Conservation (phyloP, 106 monocot genomes). For the Dactylorhiza incarnata region DNA sequence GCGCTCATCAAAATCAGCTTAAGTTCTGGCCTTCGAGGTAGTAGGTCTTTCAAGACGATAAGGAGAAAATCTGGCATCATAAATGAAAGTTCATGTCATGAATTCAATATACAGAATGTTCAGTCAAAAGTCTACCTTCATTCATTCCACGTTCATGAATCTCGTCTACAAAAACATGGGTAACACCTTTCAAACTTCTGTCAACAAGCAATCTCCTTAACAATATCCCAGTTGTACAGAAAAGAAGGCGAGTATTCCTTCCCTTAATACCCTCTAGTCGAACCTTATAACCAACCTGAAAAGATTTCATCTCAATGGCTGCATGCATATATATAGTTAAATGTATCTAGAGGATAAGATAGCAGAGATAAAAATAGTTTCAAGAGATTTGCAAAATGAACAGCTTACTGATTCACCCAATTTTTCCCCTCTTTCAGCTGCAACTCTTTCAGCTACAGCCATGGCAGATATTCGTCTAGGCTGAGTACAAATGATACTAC, state of each 20-base stretch:
- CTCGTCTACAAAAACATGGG: conserved; percentile 99
- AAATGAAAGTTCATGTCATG: conserved; percentile 4
- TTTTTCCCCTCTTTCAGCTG: conserved; percentile 92
- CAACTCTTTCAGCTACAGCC: conserved; percentile 96
- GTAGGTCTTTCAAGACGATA: conserved; percentile 95
- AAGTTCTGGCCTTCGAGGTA: conserved; percentile 81
- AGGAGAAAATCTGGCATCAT: conserved; percentile 82
- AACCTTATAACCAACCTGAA: conserved; percentile 98
- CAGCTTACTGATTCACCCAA: conserved; percentile 87
- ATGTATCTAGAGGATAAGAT: background rate
- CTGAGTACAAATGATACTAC: conserved; percentile 95
- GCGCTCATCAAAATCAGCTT: conserved; percentile 97
- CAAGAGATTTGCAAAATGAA: background rate
- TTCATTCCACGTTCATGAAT: conserved; percentile 99
- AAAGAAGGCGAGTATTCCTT: conserved; percentile 79
- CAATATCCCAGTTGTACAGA: conserved; percentile 97
- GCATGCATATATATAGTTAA: background rate
- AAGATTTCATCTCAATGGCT: background rate
- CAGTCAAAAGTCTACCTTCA: conserved; percentile 55
- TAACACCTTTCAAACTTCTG: conserved; percentile 85
- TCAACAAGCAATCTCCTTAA: conserved; percentile 83
- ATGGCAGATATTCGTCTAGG: conserved; percentile 98
- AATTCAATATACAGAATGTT: background rate
- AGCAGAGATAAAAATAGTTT: background rate
- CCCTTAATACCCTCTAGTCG: conserved; percentile 93